Conservation (phyloP, 2,329 filamentous ascomycete genomes). For the Calonectria ilicicola region DNA sequence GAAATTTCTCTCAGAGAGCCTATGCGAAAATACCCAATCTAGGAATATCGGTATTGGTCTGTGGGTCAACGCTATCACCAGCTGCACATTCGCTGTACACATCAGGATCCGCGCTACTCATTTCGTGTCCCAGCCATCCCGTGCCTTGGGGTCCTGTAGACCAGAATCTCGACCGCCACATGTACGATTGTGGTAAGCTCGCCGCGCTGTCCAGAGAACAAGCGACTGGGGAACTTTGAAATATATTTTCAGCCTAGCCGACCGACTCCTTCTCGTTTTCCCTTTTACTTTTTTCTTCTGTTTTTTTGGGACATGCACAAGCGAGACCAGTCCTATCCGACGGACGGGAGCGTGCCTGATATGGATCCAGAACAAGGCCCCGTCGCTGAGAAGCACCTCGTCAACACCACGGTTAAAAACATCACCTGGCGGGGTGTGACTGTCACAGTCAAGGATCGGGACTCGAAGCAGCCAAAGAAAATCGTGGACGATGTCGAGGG, state of each 20-base stretch:
- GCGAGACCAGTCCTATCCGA: background rate
- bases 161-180: background rate
- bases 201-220: background rate
- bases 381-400: conserved; percentile 61
- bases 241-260: conserved; percentile 3
- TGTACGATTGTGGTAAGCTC: background rate
- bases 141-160: background rate
- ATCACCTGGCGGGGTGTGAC: conserved; percentile 76
- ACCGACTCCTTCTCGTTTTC: background rate
- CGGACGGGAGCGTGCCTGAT: conserved; percentile 9
- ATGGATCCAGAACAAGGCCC: conserved; percentile 42
- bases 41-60: background rate
- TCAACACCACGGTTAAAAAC: conserved; percentile 72
- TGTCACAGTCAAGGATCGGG: conserved; percentile 79
- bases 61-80: background rate
- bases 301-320: background rate
- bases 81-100: background rate
- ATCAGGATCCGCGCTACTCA: background rate
- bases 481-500: conserved; percentile 75
- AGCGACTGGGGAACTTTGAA: background rate
- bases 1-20: background rate
- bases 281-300: background rate
- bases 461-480: conserved; percentile 71
- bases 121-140: conserved; percentile 11
- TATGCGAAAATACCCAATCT: background rate